Evolutionary conservation across 2,329 filamentous ascomycete species (phyloP), one percentile per base, ranked within the genome.

Genomic region (Aureobasidium sp.): DNA sequence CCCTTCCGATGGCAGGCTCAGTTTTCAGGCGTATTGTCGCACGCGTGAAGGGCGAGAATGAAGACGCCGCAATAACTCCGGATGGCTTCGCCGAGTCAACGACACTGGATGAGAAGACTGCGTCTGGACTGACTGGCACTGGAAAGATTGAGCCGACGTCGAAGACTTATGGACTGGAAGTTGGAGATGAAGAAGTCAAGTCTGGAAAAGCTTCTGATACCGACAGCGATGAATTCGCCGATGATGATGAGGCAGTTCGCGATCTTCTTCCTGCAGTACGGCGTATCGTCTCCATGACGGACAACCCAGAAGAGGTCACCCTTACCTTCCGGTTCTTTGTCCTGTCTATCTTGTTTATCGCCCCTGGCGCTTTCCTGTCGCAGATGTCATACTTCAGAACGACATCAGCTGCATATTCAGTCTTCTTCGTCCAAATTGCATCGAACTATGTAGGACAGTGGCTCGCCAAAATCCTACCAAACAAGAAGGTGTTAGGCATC

Each of bases 371-470:
- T 2, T 82, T 85, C 65, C 68, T 86, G 2, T 82, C 79, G 5
- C 79, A 82, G 66, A 80, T 84, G 77, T 79, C 78, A 63, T 75
- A 78, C 53, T 86, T 78, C 66, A 77, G 83, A 48, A 85, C 83
- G 1, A 85, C 83, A 0, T 78, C 77, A 47, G 80, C 81, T 0
- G 79, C 80, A 0, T 86, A 85, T 67, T 83, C 82, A 0, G 78
- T 86, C 52, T 85, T 85, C 69, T 86, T 86, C 64, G 83, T 86
- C 36, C 81, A 83, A 66, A 82, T 84, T 54, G 81, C 81, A 0
- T 81, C 77, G 50, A 82, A 83, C 66, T 83, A 83, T 61, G 75
- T 78, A 11, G 82, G 81, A 1, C 73, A 77, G 36, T 81, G 81
- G 71, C 74, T 84, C 2, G 81, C 81, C 1, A 76, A 77, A 55